Conservation (phyloP, 176 grass and related monocot species). For the Oryza coarctata region DNA sequence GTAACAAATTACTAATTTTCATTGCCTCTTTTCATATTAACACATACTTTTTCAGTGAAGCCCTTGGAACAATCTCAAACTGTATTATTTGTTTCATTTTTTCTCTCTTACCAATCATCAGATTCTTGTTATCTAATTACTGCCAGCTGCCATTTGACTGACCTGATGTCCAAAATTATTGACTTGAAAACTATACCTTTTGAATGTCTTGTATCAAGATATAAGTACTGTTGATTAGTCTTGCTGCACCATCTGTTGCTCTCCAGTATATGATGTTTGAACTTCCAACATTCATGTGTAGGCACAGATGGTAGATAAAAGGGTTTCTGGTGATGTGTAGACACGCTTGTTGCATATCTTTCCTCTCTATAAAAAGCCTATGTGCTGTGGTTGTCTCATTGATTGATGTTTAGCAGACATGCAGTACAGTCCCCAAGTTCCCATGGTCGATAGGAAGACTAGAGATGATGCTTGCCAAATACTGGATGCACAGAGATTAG, state of each 20-base stretch:
- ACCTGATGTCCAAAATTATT: not conserved
- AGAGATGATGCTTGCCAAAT: constrained; percentile 16
- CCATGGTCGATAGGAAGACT: not conserved
- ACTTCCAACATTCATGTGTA: not conserved
- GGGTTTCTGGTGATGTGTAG: not conserved
- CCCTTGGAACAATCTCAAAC: not conserved
- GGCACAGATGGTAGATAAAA: not conserved
- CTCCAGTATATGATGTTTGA: not conserved
- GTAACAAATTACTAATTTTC: not conserved
- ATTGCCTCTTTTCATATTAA: not conserved
- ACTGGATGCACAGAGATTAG: not conserved
- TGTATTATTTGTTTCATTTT: too few relatives aligned
- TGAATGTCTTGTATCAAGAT: not conserved
- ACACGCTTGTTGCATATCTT: not conserved
- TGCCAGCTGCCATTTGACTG: not conserved
- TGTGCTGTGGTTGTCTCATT: not conserved
- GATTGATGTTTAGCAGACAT: not conserved
- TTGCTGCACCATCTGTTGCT: not conserved
- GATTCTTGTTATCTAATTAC: not conserved
- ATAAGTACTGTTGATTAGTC: not conserved
- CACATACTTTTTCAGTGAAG: not conserved
- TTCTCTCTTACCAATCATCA: too few relatives aligned
- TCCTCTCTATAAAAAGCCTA: not conserved
- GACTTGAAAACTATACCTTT: not conserved
- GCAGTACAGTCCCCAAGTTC: not conserved